Percentiles rank a stretch among this genome's conserved stretches.
Evolutionary conservation across 768 basidiomycete species (phyloP).

Genomic region (Saitozyma sp.): DNA sequence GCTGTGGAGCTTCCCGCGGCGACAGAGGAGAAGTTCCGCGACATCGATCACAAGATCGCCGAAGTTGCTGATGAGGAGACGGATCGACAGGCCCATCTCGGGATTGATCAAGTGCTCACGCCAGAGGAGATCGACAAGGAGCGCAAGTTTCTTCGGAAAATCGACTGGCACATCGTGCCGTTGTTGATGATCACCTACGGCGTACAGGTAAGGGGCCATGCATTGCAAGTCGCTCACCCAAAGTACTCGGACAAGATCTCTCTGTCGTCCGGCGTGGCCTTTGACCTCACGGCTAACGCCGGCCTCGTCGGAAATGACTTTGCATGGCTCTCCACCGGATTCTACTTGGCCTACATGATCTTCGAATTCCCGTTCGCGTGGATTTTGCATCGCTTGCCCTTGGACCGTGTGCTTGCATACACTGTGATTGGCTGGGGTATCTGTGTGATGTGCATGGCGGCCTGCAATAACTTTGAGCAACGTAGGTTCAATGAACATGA

Average conservation of each 20-base stretch:
- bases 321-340: slow-evolving; percentile 24
- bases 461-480: too few relatives aligned
- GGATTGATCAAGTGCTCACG: too few relatives aligned
- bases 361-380: slow-evolving; percentile 23
- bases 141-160: slow-evolving; percentile 12
- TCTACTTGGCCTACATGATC: slow-evolving; percentile 23
- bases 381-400: slow-evolving; percentile 21
- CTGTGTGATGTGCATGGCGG: slow-evolving; percentile 12
- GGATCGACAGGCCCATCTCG: too few relatives aligned
- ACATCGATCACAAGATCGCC: too few relatives aligned
- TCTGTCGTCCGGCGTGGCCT: slow-evolving; percentile 21
- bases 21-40: too few relatives aligned
- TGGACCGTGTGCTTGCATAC: slow-evolving; percentile 20
- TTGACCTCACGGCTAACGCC: slow-evolving; percentile 13
- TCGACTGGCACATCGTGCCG: slow-evolving; percentile 30
- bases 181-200: slow-evolving; percentile 13
- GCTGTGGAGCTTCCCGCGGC: too few relatives aligned
- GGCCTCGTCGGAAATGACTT: slow-evolving; percentile 20
- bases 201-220: neutral
- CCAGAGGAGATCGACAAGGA: neutral
- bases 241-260: slow-evolving; percentile 29
- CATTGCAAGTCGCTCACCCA: neutral
- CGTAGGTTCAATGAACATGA: too few relatives aligned
- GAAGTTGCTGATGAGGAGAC: too few relatives aligned
- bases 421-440: slow-evolving; percentile 23